A percentile compares a stretch with the other conserved stretches of the same genome.
These are phyloP conservation scores for Xylaria longipes DNA, from an alignment of 495 filamentous ascomycete species.

Conservation along the genomic window DNA sequence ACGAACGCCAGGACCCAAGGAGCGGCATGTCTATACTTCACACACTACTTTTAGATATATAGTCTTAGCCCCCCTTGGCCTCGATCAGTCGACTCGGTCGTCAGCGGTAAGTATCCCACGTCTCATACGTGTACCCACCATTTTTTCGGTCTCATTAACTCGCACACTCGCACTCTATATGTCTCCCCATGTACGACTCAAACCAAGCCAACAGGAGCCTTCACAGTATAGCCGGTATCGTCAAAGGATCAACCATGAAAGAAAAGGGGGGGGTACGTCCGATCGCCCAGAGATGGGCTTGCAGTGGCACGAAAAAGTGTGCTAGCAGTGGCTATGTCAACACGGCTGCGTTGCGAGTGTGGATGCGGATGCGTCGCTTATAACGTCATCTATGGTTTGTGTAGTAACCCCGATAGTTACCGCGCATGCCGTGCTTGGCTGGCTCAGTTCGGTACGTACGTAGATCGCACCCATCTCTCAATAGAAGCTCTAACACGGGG, in stretches of 20 bases:
- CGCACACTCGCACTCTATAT: background rate
- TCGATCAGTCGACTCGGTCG: background rate
- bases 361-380: background rate
- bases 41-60: background rate
- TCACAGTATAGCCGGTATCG: background rate
- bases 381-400: background rate
- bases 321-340: constrained; percentile 20
- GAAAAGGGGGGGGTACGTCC: background rate
- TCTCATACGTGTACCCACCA: background rate
- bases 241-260: background rate
- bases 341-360: background rate
- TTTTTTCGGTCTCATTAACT: background rate
- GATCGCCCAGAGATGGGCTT: background rate
- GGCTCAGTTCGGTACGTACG: background rate
- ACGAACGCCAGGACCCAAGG: background rate
- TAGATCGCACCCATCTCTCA: background rate
- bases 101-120: background rate
- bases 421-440: background rate
- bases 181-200: background rate
- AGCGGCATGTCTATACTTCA: too few relatives aligned
- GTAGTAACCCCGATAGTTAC: background rate
- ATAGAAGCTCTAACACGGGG: background rate
- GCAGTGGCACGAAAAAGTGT: background rate
- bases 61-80: background rate
- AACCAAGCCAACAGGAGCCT: background rate